Evolutionary conservation across 2,329 filamentous ascomycete species (phyloP).

Genomic region (Zymoseptoria brevis): DNA sequence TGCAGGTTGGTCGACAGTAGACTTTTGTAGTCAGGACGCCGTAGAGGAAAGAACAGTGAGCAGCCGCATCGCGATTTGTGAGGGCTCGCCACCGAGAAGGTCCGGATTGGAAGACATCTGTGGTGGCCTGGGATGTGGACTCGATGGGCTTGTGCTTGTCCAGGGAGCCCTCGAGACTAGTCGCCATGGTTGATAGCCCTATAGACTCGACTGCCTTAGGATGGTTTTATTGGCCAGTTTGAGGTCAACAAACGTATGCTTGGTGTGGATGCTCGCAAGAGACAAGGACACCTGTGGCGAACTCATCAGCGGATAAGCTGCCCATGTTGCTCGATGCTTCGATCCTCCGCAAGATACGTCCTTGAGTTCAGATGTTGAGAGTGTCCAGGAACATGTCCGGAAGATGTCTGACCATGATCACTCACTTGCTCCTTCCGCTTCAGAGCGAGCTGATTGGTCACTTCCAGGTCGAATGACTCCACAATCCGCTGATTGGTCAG

Average conservation of each 20-base stretch:
- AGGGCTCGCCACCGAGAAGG: constrained; percentile 10
- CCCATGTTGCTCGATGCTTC: neutral
- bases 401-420: neutral
- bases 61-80: constrained; percentile 7
- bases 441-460: neutral
- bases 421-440: neutral
- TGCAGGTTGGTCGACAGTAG: constrained; percentile 56
- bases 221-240: neutral
- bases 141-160: neutral
- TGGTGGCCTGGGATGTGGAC: neutral
- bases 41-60: constrained; percentile 42
- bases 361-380: neutral
- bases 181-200: neutral
- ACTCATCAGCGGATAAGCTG: neutral
- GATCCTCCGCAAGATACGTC: neutral
- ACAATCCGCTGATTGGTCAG: neutral
- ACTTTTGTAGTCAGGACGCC: constrained; percentile 49
- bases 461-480: neutral
- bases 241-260: neutral
- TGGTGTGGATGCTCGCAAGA: too few relatives aligned
- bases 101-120: too few relatives aligned
- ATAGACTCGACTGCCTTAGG: neutral
- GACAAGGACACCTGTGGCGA: too few relatives aligned
- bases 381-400: neutral
- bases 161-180: neutral